phyloP scores from a whole-genome alignment of 1,139 yeast genomes.

The Taphrina deformans region DNA sequence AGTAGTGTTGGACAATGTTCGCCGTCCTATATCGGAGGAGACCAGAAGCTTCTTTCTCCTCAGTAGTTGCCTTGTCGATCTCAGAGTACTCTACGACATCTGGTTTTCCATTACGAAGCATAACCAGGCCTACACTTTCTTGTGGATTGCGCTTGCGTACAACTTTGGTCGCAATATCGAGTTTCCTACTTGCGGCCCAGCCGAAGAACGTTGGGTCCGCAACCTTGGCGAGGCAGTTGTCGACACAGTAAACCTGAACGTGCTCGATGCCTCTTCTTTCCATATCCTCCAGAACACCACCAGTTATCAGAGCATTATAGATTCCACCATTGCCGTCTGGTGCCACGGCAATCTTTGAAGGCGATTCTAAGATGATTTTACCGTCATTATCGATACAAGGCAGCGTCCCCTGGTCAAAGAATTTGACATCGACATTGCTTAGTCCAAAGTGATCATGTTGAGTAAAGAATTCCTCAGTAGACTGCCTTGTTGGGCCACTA shows the following conservation, averaged over 20 bases:
- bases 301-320: slow-evolving; percentile 73
- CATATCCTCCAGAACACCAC: slow-evolving; percentile 70
- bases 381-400: slow-evolving; percentile 85
- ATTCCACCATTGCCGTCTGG: slow-evolving; percentile 99
- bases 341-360: slow-evolving; percentile 66
- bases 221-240: slow-evolving; percentile 84
- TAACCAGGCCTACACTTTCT: slow-evolving; percentile 92
- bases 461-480: slow-evolving; percentile 72
- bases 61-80: slow-evolving; percentile 70
- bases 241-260: slow-evolving; percentile 95
- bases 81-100: slow-evolving; percentile 96
- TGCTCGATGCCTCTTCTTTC: slow-evolving; percentile 72
- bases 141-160: slow-evolving; percentile 86
- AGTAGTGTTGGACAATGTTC: slow-evolving; percentile 95
- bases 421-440: slow-evolving; percentile 57
- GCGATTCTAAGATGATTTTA: slow-evolving; percentile 63
- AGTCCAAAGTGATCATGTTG: slow-evolving; percentile 71
- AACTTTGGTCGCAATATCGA: slow-evolving; percentile 86
- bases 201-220: slow-evolving; percentile 95
- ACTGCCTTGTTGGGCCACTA: slow-evolving; percentile 76
- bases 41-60: slow-evolving; percentile 38
- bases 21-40: slow-evolving; percentile 84
- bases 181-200: slow-evolving; percentile 63
- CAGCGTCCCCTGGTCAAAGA: slow-evolving; percentile 91
- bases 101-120: slow-evolving; percentile 62